Percentiles rank a stretch among this genome's conserved stretches.
Conservation (phyloP, 2,329 filamentous ascomycete genomes). For the Colletotrichum sp. region DNA sequence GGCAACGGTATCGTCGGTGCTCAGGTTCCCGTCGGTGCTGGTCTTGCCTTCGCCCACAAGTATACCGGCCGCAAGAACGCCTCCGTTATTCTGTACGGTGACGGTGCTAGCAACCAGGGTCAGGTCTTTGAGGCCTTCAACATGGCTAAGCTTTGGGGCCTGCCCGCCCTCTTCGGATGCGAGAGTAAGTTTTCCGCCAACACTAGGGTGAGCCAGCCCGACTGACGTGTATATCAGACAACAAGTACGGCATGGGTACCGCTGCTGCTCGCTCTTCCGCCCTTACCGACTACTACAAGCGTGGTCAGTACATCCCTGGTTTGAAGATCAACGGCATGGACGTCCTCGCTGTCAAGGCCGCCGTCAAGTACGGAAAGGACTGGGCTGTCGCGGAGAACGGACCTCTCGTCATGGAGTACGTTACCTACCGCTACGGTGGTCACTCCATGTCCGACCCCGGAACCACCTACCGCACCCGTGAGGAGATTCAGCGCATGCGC, state of each 20-base stretch:
- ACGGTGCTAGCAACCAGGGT: conserved; percentile 98
- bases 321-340: conserved; percentile 99
- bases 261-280: conserved; percentile 92
- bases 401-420: conserved; percentile 96
- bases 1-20: conserved; percentile 99
- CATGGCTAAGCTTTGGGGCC: conserved; percentile 99
- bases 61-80: conserved; percentile 89
- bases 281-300: conserved; percentile 99
- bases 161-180: conserved; percentile 94
- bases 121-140: conserved; percentile 99
- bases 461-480: conserved; percentile 98
- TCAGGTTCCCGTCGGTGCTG: conserved; percentile 96
- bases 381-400: conserved; percentile 85
- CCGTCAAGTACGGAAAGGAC: conserved; percentile 91
- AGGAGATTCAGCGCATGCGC: conserved; percentile 99
- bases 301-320: conserved; percentile 98
- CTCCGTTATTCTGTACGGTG: conserved; percentile 91
- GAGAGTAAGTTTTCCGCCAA: conserved; percentile 74
- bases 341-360: conserved; percentile 95
- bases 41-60: conserved; percentile 95
- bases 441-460: conserved; percentile 99
- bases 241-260: conserved; percentile 99
- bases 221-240: conserved; percentile 67
- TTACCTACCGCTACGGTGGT: conserved; percentile 98
- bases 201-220: neutral